Evolutionary conservation across 768 basidiomycete species (phyloP).

Genomic region (Auricularia sp.): DNA sequence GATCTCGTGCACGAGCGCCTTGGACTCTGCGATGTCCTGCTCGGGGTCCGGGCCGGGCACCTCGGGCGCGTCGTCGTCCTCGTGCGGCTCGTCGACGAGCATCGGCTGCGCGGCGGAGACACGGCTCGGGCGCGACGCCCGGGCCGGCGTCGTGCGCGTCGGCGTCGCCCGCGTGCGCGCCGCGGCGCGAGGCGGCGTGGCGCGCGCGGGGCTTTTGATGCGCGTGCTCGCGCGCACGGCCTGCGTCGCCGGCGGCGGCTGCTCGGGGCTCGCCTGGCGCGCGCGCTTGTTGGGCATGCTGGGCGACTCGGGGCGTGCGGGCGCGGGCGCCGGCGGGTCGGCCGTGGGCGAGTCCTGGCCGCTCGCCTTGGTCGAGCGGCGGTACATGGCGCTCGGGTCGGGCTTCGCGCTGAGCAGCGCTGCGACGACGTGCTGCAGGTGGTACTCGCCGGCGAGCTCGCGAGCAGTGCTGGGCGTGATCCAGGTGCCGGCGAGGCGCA

Average conservation of each 20-base stretch:
- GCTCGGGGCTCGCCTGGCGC: slow-evolving; percentile 10
- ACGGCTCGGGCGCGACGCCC: slow-evolving; percentile 12
- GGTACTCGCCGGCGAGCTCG: slow-evolving; percentile 59
- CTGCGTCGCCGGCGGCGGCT: slow-evolving; percentile 6
- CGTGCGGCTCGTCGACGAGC: slow-evolving; percentile 49
- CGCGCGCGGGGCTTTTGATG: slow-evolving; percentile 29
- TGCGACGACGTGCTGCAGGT: slow-evolving; percentile 48
- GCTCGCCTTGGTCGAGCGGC: slow-evolving; percentile 49
- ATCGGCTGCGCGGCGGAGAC: slow-evolving; percentile 15
- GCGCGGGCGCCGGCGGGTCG: slow-evolving; percentile 37
- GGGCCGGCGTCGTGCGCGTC: slow-evolving; percentile 8
- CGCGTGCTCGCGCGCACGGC: slow-evolving; percentile 17
- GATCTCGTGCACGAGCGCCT: slow-evolving; percentile 61
- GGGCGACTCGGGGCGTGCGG: slow-evolving; percentile 41
- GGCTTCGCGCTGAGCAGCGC: slow-evolving; percentile 63
- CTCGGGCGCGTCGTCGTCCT: slow-evolving; percentile 37
- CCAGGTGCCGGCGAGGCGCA: slow-evolving; percentile 87
- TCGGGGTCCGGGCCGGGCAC: slow-evolving; percentile 53
- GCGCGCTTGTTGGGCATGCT: slow-evolving; percentile 13
- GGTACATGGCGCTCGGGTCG: slow-evolving; percentile 69
- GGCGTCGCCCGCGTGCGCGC: slow-evolving; percentile 27
- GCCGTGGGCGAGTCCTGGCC: slow-evolving; percentile 14
- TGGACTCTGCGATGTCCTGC: slow-evolving; percentile 69
- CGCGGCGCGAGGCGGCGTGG: slow-evolving; percentile 26
- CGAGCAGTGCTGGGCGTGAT: slow-evolving; percentile 56